Evolutionary conservation across 495 filamentous ascomycete species (phyloP).

Genomic region (Hypomontagnella submonticulosa): DNA sequence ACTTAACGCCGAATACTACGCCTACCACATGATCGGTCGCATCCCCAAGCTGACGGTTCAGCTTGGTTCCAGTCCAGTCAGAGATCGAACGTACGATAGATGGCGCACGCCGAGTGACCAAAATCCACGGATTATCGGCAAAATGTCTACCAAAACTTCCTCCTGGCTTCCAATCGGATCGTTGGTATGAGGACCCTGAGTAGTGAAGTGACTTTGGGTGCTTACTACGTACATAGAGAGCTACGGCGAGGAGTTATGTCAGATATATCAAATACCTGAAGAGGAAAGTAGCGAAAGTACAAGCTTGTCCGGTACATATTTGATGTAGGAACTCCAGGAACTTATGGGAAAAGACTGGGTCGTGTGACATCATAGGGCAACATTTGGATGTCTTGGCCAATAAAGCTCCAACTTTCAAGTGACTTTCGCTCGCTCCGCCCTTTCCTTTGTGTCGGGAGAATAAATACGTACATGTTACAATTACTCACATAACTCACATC

Average conservation of each 20-base stretch:
- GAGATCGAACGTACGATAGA: too few relatives aligned
- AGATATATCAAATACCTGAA: too few relatives aligned
- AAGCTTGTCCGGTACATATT: too few relatives aligned
- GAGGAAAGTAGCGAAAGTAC: neutral
- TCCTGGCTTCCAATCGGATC: neutral
- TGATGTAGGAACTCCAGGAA: too few relatives aligned
- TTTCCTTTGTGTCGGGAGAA: slow-evolving; percentile 22
- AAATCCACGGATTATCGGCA: slow-evolving; percentile 14
- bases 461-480: slow-evolving; percentile 34
- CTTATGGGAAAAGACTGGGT: slow-evolving; percentile 11
- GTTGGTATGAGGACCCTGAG: neutral
- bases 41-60: slow-evolving; percentile 28
- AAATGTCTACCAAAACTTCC: slow-evolving; percentile 1
- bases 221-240: slow-evolving; percentile 28
- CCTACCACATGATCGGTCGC: slow-evolving; percentile 32
- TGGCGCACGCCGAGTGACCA: too few relatives aligned
- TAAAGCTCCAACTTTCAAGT: slow-evolving; percentile 24
- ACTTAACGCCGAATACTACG: slow-evolving; percentile 19
- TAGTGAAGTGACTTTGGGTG: neutral
- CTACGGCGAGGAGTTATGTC: neutral
- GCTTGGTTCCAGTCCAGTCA: neutral
- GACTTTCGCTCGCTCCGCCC: slow-evolving; percentile 14
- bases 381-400: slow-evolving; percentile 30
- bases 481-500: slow-evolving; percentile 15
- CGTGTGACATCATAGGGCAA: slow-evolving; percentile 29